Evolutionary conservation across 2,329 filamentous ascomycete species (phyloP), one percentile per base, ranked within the genome.

Genomic region (Amesomyces nigricolor): DNA sequence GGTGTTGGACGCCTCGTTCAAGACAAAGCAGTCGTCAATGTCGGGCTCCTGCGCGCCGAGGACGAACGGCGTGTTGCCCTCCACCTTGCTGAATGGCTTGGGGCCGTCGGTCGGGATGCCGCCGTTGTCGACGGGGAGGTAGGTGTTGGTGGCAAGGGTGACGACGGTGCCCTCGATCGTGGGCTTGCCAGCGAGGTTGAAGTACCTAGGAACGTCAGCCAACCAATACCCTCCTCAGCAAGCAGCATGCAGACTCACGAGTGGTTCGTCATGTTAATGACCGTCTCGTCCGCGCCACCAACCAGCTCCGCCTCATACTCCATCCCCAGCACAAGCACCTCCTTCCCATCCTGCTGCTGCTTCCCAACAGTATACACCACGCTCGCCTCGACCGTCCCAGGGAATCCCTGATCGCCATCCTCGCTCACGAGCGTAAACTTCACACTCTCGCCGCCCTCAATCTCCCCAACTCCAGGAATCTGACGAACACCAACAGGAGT

Each of bases 191-290:
- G 76, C 73, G 35, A 86, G 77, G 71, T 87, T 86, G 71, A 87
- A 87, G 74, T 87, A 87, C 39, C 78, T 80, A 55, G 8, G 38
- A 7, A 26, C 17, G 47, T 51, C 26, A 49, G 46, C 45, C 4
- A 52, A 38, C 29, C 9, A n/a, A n/a, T 19, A 38, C 39, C 11
- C 30, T 14, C 7, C 11, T 17, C 37, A 38, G 22, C 22, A 52
- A 35, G 29, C 42, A 11, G 11, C 4, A 22, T 49, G 3, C 4
- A 43, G 8, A 69, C 76, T 63, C 72, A 90, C 87, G 89, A 95
- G 76, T 99, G 92, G 75, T 97, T 99, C 48, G 94, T 97, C 73
- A 97, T 81, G 73, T 91, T 95, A 69, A 97, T 82, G 42, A 85
- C 85, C 0, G 92, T 97, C 78, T 96, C 92, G n/a, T 91, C 85